phyloP scores from a whole-genome alignment of 2,329 filamentous ascomycete genomes.

The Phaeophleospora eucalypticola region DNA sequence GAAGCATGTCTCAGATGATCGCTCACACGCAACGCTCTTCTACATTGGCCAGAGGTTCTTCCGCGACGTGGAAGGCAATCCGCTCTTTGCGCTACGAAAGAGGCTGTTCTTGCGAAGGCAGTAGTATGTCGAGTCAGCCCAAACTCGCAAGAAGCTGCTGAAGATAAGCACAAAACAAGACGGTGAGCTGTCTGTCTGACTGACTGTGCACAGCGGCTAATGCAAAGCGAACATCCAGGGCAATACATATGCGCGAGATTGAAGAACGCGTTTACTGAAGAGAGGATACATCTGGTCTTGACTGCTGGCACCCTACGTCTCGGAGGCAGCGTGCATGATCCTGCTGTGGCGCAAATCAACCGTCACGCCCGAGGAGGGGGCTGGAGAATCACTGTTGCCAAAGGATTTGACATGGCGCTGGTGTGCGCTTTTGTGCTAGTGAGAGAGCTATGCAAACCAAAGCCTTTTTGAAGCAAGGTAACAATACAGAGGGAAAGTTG shows the following conservation, averaged over 20 bases:
- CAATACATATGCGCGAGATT: no score
- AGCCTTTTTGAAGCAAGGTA: no score
- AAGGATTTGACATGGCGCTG: not conserved
- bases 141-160: not conserved
- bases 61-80: not conserved
- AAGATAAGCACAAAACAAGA: not conserved
- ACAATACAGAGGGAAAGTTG: no score
- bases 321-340: no score
- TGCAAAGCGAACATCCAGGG: no score
- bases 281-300: no score
- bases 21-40: not conserved
- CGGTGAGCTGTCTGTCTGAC: no score
- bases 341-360: not conserved
- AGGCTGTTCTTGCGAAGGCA: not conserved
- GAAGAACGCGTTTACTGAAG: no score
- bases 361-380: not conserved
- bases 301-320: no score
- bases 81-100: not conserved
- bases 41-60: not conserved
- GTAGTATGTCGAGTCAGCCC: not conserved
- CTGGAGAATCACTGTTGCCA: not conserved
- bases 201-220: no score
- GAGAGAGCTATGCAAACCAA: not conserved
- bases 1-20: not conserved
- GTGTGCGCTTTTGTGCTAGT: not conserved